These are phyloP conservation scores for Fusarium piperis DNA, from an alignment of 2,329 filamentous ascomycete species.

Conservation along the genomic window DNA sequence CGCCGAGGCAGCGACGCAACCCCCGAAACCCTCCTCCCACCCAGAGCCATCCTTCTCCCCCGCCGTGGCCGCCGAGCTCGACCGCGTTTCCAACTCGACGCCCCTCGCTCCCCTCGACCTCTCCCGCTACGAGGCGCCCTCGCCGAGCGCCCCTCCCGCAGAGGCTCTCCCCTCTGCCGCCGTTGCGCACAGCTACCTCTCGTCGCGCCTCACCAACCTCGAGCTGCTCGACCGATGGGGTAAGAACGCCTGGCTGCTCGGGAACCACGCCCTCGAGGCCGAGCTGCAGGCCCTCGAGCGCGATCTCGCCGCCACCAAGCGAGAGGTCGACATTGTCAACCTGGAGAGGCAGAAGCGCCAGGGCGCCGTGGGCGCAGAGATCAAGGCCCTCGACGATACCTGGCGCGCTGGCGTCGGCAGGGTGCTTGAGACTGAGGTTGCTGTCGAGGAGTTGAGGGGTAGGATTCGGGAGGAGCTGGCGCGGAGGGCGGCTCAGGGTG, in stretches of 20 bases:
- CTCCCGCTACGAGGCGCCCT: constrained; percentile 79
- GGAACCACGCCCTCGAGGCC: constrained; percentile 82
- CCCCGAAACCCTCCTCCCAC: constrained; percentile 63
- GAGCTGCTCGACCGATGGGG: constrained; percentile 82
- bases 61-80: constrained; percentile 73
- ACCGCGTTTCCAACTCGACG: constrained; percentile 63
- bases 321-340: constrained; percentile 78
- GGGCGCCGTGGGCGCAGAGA: constrained; percentile 76
- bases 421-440: constrained; percentile 87
- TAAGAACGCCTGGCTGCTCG: constrained; percentile 90
- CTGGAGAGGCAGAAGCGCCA: constrained; percentile 75
- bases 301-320: constrained; percentile 75
- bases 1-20: constrained; percentile 64
- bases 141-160: constrained; percentile 59
- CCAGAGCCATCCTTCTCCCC: constrained; percentile 68
- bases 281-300: constrained; percentile 72
- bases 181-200: constrained; percentile 62
- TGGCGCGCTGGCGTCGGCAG: constrained; percentile 84
- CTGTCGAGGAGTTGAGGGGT: constrained; percentile 75
- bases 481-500: constrained; percentile 35
- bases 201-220: constrained; percentile 65
- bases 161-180: constrained; percentile 68
- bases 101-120: constrained; percentile 71
- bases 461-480: constrained; percentile 73
- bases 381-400: constrained; percentile 76